phyloP scores from a whole-genome alignment of 1,284 basidiomycete species.

The Violaceomyces palustris region DNA sequence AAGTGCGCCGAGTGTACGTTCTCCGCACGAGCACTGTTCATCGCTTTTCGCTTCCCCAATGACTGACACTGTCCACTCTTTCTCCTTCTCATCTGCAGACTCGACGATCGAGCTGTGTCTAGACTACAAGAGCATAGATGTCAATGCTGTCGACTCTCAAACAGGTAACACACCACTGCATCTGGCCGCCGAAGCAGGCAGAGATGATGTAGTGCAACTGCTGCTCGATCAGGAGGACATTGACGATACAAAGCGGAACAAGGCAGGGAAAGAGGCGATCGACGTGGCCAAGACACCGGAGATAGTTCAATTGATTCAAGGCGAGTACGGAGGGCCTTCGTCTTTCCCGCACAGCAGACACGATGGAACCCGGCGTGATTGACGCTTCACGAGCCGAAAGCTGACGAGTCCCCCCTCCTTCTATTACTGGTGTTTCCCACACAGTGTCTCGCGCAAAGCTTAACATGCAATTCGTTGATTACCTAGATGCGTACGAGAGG shows the following conservation, averaged over 20 bases:
- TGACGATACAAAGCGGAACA: slow-evolving; percentile 74
- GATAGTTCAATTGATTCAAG: slow-evolving; percentile 69
- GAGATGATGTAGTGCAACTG: slow-evolving; percentile 64
- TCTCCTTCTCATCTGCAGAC: no score
- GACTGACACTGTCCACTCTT: slow-evolving; percentile 63
- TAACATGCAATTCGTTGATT: slow-evolving; percentile 69
- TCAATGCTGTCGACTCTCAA: slow-evolving; percentile 45
- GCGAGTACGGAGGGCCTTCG: no score
- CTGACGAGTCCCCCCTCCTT: no score
- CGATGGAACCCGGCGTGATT: no score
- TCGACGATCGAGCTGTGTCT: slow-evolving; percentile 68
- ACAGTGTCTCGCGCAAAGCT: slow-evolving; percentile 74
- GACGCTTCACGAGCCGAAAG: no score
- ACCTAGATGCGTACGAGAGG: slow-evolving; percentile 57
- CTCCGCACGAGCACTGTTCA: no score
- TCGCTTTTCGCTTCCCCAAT: slow-evolving; percentile 1
- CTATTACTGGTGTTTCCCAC: no score
- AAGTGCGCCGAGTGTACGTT: slow-evolving; percentile 63
- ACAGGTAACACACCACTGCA: slow-evolving; percentile 75
- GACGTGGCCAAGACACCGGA: slow-evolving; percentile 65
- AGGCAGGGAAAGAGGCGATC: slow-evolving; percentile 65
- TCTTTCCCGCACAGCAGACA: no score
- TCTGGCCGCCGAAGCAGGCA: slow-evolving; percentile 73
- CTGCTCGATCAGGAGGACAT: slow-evolving; percentile 61
- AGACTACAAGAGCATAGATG: slow-evolving; percentile 61